These are phyloP conservation scores for Trichosporon inkin DNA, from an alignment of 1,284 basidiomycete species.

Conservation along the genomic window DNA sequence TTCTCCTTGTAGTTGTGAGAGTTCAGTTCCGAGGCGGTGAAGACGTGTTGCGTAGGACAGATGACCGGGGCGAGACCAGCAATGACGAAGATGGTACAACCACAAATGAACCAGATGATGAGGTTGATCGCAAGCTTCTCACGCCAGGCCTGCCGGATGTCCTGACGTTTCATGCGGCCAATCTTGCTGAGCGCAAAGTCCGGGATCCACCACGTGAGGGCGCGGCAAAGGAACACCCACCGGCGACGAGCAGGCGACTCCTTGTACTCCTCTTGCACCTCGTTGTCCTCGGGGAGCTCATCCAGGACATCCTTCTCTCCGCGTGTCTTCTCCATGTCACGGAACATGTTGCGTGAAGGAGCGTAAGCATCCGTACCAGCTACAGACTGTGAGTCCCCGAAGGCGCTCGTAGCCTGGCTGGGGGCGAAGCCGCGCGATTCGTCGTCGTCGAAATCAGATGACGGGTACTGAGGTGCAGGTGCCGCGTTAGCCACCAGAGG, in stretches of 20 bases:
- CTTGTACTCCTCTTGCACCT: constrained; percentile 80
- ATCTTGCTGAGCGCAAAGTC: constrained; percentile 64
- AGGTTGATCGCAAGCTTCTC: constrained; percentile 95
- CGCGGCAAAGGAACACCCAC: constrained; percentile 85
- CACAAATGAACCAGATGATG: constrained; percentile 93
- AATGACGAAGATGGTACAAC: constrained; percentile 84
- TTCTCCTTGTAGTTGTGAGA: constrained; percentile 63
- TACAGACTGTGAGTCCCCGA: constrained; percentile 71
- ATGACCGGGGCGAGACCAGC: constrained; percentile 82
- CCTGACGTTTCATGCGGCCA: constrained; percentile 87
- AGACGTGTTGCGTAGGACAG: constrained; percentile 92
- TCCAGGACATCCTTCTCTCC: constrained; percentile 72
- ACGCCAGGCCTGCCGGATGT: constrained; percentile 93
- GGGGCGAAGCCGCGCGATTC: constrained; percentile 58
- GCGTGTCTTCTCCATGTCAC: constrained; percentile 64
- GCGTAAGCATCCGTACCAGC: constrained; percentile 86
- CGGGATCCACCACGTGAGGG: constrained; percentile 90
- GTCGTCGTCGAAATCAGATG: constrained; percentile 65
- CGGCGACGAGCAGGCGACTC: constrained; percentile 72
- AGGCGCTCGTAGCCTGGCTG: constrained; percentile 62
- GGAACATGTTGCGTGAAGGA: constrained; percentile 92
- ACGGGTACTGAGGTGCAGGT: constrained; percentile 61
- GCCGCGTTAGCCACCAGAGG: constrained; percentile 71
- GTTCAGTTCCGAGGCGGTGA: constrained; percentile 69
- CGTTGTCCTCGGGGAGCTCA: constrained; percentile 73